Evolutionary conservation across 2,329 filamentous ascomycete genomes (phyloP), one percentile per base, ranked within the genome.

Genomic region (Talaromyces sp.): DNA sequence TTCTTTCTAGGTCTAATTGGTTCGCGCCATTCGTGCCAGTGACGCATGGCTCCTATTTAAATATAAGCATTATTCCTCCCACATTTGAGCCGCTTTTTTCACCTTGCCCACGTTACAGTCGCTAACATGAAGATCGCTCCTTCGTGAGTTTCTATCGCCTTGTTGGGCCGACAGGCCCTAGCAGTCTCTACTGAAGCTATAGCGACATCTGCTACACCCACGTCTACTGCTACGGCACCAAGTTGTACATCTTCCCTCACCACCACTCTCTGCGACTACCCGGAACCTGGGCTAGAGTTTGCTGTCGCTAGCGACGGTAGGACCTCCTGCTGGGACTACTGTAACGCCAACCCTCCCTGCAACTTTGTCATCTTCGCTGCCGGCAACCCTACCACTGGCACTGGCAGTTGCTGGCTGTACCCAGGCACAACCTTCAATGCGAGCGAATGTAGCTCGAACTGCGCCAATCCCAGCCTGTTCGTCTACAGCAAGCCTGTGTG

Each of bases 351-450:
- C 61, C 65, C 62, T 60, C 70, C 70, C 26, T 73, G 70, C 64
- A 62, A 60, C 64, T 73, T 72, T 61, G 64, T 66, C 57, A 68
- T 72, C 62, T 73, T 71, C 62, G 5, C 19, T 57, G 60, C 66
- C 46, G 69, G 65, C 41, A 71, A 72, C 62, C 70, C 70, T 54
- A 43, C 63, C 59, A 58, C 57, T 2, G 70, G 67, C 64, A 63
- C 53, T 43, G 70, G 70, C 56, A 68, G 63, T 2, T 71, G 70
- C 64, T 71, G 67, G 69, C 38, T 69, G 24, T 72, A 71, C 62
- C 70, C 70, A 1, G 70, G 68, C 32, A 61, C 68, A 63, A 61
- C 31, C 21, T 72, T 63, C 54, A 63, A 71, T 61, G 50, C 61
- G 55, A 68, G 61, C 63, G 55, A 64, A 58, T 68, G 65, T 56